phyloP scores from a whole-genome alignment of 352 stramenopile species.

The Globisporangium polare region DNA sequence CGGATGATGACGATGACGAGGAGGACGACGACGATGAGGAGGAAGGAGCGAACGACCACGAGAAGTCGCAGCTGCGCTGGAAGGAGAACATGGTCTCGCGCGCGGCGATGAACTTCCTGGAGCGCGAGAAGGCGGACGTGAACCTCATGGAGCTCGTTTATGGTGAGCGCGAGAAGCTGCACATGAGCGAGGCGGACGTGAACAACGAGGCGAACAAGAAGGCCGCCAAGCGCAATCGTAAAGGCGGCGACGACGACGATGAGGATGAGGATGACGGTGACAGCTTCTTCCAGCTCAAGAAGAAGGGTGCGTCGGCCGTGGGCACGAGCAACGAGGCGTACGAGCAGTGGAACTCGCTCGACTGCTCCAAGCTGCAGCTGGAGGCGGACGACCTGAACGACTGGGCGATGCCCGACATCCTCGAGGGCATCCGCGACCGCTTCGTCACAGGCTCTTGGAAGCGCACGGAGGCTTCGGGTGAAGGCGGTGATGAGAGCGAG shows the following conservation, averaged over 20 bases:
- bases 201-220: conserved; percentile 39
- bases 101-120: conserved; percentile 81
- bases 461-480: conserved; percentile 38
- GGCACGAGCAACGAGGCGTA: conserved; percentile 39
- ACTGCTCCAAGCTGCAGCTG: conserved; percentile 81
- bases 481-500: conserved; percentile 31
- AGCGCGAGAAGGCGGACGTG: conserved; percentile 73
- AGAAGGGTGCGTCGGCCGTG: conserved; percentile 30
- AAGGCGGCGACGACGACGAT: conserved; percentile 15
- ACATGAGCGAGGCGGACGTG: conserved; percentile 75
- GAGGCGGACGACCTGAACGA: conserved; percentile 65
- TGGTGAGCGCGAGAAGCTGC: conserved; percentile 73
- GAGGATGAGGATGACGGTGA: conserved; percentile 58
- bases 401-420: conserved; percentile 65
- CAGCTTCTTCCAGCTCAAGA: conserved; percentile 77
- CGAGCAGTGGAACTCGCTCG: conserved; percentile 67
- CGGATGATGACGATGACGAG: conserved; percentile 40
- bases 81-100: conserved; percentile 86
- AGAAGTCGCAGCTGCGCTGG: conserved; percentile 76
- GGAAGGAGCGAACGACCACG: conserved; percentile 29
- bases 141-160: conserved; percentile 93
- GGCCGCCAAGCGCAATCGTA: conserved; percentile 15
- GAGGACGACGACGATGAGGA: conserved; percentile 29
- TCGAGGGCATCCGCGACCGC: conserved; percentile 86
- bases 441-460: conserved; percentile 98